Evolutionary conservation across 495 filamentous ascomycete species (phyloP), one percentile per base, ranked within the genome.

Genomic region (Annulohypoxylon bovei): DNA sequence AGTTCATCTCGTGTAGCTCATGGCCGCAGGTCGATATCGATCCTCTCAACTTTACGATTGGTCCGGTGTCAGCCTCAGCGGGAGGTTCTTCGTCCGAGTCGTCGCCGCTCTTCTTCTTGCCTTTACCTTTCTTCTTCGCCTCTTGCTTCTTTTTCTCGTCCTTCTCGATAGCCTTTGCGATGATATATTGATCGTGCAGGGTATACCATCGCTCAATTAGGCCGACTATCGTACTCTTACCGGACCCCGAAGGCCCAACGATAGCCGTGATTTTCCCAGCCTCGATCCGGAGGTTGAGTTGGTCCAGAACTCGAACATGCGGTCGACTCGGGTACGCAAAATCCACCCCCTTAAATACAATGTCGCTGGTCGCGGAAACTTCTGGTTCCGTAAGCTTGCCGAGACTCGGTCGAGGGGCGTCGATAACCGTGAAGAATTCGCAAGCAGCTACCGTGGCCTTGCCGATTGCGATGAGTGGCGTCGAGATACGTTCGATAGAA

Each of bases 161-260:
- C 68, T 82, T 80, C 39, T 79, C 80, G 33, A 83, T 77, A 5
- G 82, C 76, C 75, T 83, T 82, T 5, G 79, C 81, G n/a, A 85
- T 83, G 30, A 81, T 71, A 53, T 82, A 75, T 69, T 85, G 82
- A 32, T 84, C 79, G 18, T 79, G 74, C 35, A 96, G 90, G 30
- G 93, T 88, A 73, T 99, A 99, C 85, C 97, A 98, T 1, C 95
- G 88, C 75, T 98, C 93, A 39, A 98, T 87, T 6, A 99, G 81
- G 0, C 93, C 94, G 25, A 98, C 91, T 16, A 98, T 92, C 0
- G 94, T 98, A 68, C 90, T 93, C 81, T 99, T 99, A 35, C 95
- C 91, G 42, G 91, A 92, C 14, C 91, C 91, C 16, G 92, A 93
- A 9, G 94, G 88, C 7, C 95, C 92, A 40, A 97, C 93, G 52